Conservation (phyloP, 2,329 filamentous ascomycete genomes). For the Botrytis galanthina region DNA sequence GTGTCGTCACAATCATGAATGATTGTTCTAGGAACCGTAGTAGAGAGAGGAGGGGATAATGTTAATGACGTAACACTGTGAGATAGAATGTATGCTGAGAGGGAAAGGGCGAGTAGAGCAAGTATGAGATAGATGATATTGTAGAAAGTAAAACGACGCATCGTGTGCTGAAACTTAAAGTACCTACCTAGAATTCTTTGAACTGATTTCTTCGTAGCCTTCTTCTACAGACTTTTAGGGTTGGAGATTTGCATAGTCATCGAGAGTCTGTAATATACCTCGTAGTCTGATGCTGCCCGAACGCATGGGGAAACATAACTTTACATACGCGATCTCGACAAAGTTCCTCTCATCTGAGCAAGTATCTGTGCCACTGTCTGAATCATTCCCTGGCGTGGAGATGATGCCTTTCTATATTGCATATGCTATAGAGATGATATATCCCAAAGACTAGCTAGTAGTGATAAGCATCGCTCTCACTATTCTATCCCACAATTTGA, state of each 20-base stretch:
- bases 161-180: not conserved
- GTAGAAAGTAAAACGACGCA: slow-evolving; percentile 36
- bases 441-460: slow-evolving; percentile 43
- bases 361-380: slow-evolving; percentile 40
- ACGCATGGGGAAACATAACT: not conserved
- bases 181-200: accelerated
- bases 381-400: slow-evolving; percentile 44
- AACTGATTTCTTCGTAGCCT: not conserved
- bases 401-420: slow-evolving; percentile 47
- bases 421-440: slow-evolving; percentile 45
- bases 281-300: not conserved
- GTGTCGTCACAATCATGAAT: slow-evolving; percentile 49
- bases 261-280: not conserved
- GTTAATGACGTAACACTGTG: slow-evolving; percentile 45
- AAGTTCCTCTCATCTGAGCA: slow-evolving; percentile 24
- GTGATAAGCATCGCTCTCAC: slow-evolving; percentile 43
- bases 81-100: slow-evolving; percentile 50
- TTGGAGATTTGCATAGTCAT: not conserved
- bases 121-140: slow-evolving; percentile 45
- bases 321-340: not conserved
- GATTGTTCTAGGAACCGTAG: slow-evolving; percentile 47
- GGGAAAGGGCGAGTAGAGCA: slow-evolving; percentile 45
- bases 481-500: slow-evolving; percentile 38
- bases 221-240: not conserved
- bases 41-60: slow-evolving; percentile 44